These are phyloP conservation scores for Aureobasidium sp. DNA, from an alignment of 2,329 filamentous ascomycete genomes.

Conservation along the genomic window DNA sequence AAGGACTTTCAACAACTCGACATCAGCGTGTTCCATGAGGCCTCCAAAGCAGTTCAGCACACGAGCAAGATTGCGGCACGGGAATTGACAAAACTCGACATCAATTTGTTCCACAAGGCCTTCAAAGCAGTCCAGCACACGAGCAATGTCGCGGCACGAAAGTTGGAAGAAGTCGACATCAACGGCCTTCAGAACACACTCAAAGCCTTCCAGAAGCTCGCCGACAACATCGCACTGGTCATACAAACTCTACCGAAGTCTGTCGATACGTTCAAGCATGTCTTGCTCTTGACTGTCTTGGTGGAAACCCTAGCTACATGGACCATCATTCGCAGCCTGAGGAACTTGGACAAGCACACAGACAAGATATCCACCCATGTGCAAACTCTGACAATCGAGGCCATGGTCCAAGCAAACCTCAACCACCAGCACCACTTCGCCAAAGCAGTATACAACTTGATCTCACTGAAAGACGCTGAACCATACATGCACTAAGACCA, in stretches of 20 bases:
- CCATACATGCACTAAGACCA: not conserved
- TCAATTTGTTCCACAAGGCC: not conserved
- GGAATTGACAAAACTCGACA: not conserved
- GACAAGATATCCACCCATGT: not conserved
- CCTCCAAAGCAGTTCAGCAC: not conserved
- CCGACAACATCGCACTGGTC: not conserved
- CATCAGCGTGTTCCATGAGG: not conserved
- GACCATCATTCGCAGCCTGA: not conserved
- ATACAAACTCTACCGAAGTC: not conserved
- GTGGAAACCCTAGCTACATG: not conserved
- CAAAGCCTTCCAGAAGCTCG: not conserved
- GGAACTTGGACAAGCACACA: not conserved
- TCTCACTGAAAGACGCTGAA: not conserved
- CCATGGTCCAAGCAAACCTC: not conserved
- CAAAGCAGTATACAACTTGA: not conserved
- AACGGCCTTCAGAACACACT: not conserved
- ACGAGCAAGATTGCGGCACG: not conserved
- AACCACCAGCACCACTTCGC: not conserved
- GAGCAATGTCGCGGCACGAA: not conserved
- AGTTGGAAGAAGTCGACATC: not conserved
- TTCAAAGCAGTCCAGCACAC: not conserved
- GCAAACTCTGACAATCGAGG: not conserved
- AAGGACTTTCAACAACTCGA: not conserved
- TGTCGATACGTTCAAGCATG: not conserved
- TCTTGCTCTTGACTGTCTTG: not conserved